Base-by-base conservation (phyloP, 78 protist species). In the Cavenderia fasciculata region DNA sequence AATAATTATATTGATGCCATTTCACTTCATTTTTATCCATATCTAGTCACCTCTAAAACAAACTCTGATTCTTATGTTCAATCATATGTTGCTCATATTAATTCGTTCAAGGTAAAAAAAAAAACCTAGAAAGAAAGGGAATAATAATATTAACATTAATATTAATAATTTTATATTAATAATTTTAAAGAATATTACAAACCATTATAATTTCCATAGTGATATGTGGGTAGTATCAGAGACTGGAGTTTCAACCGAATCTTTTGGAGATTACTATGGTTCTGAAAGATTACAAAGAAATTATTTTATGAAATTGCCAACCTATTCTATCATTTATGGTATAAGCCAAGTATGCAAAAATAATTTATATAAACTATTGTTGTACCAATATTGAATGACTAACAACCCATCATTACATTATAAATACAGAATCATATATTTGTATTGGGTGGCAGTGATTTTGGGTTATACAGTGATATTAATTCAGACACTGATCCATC, bases 1-100 rank as follows among this genome's bases (percentile, higher is more conserved):
- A 73, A 21, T 10, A 73, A 73, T 56, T 73, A 73, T 73, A 73
- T 73, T 27, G 84, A 73, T 73, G 84, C 84, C 0, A 56, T 73
- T 6, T 56, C 69, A n/a, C 52, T 68, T 23, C 84, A 73, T 40
- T 73, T 73, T 38, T 73, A 73, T 56, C 84, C 84, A 54, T 52
- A 52, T 7, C 56, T 34, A 31, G 69, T 34, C 10, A 73, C 84
- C 3, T 23, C 31, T 38, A 73, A 73, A 56, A 73, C 65, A 6
- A 51, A 73, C 29, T 73, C 84, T 2, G 84, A 73, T 41, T 31
- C 65, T 3, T 73, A 73, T 25, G 18, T 73, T 2, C 23, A 0
- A 18, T 65, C 84, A 21, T 73, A 73, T 38, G 8, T 2, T 3
- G 41, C 18, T 11, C 51, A 38, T 3, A 59, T 52, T 38, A 73